phyloP scores from a whole-genome alignment of 768 basidiomycete genomes.

The Phaeotremella fagi region DNA sequence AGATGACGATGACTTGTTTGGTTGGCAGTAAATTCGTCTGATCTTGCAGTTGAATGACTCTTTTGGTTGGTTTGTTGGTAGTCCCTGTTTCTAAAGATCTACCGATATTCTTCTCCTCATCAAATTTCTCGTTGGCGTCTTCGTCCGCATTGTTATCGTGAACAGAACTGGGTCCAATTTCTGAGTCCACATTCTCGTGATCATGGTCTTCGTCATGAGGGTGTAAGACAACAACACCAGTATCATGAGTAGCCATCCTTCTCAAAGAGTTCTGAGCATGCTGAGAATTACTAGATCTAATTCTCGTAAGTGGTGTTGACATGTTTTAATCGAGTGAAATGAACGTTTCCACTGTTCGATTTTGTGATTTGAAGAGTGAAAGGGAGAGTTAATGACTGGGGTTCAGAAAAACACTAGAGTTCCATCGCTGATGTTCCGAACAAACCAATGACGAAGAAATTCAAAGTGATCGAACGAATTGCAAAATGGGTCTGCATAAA shows the following conservation, averaged over 20 bases:
- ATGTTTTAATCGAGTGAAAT: neutral
- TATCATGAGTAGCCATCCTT: slow-evolving; percentile 41
- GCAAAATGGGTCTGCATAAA: too few relatives aligned
- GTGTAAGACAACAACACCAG: slow-evolving; percentile 14
- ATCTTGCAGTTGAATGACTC: slow-evolving; percentile 55
- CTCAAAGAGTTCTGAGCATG: slow-evolving; percentile 33
- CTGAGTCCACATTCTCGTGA: neutral
- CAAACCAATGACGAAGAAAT: too few relatives aligned
- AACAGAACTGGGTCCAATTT: neutral
- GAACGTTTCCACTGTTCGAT: neutral
- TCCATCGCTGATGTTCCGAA: too few relatives aligned
- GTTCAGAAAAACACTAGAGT: too few relatives aligned
- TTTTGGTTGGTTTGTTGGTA: slow-evolving; percentile 26
- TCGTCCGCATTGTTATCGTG: slow-evolving; percentile 12
- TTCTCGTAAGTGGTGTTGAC: slow-evolving; percentile 7
- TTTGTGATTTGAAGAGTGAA: neutral
- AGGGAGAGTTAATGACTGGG: neutral
- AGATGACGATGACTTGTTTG: slow-evolving; percentile 61
- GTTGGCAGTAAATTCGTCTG: slow-evolving; percentile 71
- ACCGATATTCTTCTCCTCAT: neutral
- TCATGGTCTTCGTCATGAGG: slow-evolving; percentile 6
- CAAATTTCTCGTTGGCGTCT: neutral
- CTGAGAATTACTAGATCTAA: slow-evolving; percentile 7
- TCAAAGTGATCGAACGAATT: too few relatives aligned
- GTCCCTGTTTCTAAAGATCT: neutral